Conservation (phyloP, 2,329 filamentous ascomycete genomes). For the Magnaporthiopsis poae region DNA sequence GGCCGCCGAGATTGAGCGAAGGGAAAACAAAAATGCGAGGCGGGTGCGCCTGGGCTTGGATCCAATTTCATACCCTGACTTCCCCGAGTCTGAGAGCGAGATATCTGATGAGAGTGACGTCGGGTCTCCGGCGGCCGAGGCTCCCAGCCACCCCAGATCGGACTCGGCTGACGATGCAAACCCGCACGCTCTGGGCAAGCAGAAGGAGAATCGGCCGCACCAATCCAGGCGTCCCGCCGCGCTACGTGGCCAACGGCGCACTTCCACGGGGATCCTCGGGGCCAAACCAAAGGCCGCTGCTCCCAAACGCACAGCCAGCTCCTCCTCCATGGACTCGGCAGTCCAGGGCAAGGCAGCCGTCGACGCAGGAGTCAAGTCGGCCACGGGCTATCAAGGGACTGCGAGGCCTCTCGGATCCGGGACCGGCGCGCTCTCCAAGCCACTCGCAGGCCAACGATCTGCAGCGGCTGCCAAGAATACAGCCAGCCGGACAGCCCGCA, state of each 20-base stretch:
- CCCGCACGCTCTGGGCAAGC: not conserved
- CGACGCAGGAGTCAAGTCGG: conserved; percentile 1
- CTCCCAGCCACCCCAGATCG: not conserved
- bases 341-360: not conserved
- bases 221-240: not conserved
- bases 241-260: conserved; percentile 9
- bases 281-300: not conserved
- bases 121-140: too few relatives aligned
- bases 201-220: not conserved
- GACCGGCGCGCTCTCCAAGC: not conserved
- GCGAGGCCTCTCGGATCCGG: conserved; percentile 12
- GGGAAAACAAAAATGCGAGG: conserved; percentile 29
- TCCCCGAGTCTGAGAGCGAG: not conserved
- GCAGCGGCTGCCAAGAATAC: not conserved
- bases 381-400: conserved; percentile 26
- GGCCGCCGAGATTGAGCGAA: not conserved
- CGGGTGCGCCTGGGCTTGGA: conserved; percentile 28
- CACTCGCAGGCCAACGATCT: not conserved
- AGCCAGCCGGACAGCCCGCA: conserved; percentile 13
- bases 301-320: not conserved
- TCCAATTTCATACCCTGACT: not conserved
- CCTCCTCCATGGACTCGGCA: not conserved
- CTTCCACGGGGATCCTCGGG: conserved; percentile 11
- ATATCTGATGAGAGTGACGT: not conserved
- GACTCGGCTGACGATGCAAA: not conserved